Base-by-base conservation (phyloP, 2,329 filamentous ascomycete genomes). In the Exophiala calicioides region DNA sequence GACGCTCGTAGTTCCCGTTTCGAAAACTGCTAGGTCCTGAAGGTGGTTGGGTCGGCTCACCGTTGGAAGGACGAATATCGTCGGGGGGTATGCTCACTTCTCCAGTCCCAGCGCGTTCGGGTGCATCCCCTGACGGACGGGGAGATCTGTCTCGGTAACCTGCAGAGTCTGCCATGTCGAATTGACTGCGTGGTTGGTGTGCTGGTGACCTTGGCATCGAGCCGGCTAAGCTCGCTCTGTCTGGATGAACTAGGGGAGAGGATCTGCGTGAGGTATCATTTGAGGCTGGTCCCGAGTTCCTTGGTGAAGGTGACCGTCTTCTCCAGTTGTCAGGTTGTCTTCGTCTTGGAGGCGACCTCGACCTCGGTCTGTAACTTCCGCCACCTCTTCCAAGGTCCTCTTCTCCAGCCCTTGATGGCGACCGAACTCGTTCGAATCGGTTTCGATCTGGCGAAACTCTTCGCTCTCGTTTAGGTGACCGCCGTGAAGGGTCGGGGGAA, bases 251-350 rank as follows among this genome's bases (percentile, higher is more conserved):
- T 19, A 70, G 77, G 12, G 82, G 82, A 4, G 82, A 84, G 6
- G 82, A 82, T 37, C 79, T 73, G 46, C 80, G 75, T 16, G 81
- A 84, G 21, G 77, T 81, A 15, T 73, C 65, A 15, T 67, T 74
- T 6, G 81, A 84, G 29, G 74, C 76, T 45, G 74, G 67, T 16
- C 72, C 76, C 16, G 77, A 79, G 31, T 71, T 66, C 31, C 64
- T 63, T 23, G 72, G 72, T 29, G 78, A 81, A 19, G 74, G 75
- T 40, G 79, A 81, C 27, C 75, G 71, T 43, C 75, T 75, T 56
- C 75, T 72, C 73, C 73, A 76, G 36, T 68, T 73, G 45, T 76
- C 71, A 15, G 75, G 70, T 29, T 67, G 76, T 32, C 68, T 64
- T 24, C 75, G 72, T 41, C 68, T 61, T 15, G 72, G 68, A 30